phyloP scores from a whole-genome alignment of 495 filamentous ascomycete genomes.

The Talaromyces proteolyticus region DNA sequence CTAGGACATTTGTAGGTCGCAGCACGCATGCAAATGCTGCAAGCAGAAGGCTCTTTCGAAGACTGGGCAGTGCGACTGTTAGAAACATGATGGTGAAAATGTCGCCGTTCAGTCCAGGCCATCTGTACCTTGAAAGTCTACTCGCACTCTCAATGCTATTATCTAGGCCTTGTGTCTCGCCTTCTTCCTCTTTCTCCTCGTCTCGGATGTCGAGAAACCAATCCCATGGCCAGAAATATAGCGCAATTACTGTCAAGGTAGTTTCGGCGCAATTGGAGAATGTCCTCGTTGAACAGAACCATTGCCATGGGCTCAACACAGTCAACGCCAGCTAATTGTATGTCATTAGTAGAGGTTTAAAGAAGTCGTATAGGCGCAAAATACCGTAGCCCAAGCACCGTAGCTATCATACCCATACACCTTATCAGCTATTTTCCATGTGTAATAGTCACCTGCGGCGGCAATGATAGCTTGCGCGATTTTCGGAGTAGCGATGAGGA shows the following conservation, averaged over 20 bases:
- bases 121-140: conserved; percentile 45
- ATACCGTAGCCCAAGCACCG: conserved; percentile 64
- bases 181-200: conserved; percentile 11
- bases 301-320: conserved; percentile 87
- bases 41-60: conserved; percentile 64
- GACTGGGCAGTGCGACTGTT: conserved; percentile 73
- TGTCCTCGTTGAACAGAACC: conserved; percentile 89
- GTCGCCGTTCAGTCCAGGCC: conserved; percentile 86
- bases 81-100: conserved; percentile 72
- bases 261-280: conserved; percentile 94
- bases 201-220: conserved; percentile 24
- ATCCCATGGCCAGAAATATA: conserved; percentile 85
- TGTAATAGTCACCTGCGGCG: conserved; percentile 78
- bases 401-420: conserved; percentile 63
- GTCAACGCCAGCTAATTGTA: conserved; percentile 51
- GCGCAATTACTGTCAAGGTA: conserved; percentile 71
- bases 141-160: conserved; percentile 6
- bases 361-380: conserved; percentile 13
- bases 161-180: background rate
- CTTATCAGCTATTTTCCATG: conserved; percentile 72
- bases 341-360: background rate
- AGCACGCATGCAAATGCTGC: conserved; percentile 82
- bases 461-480: conserved; percentile 71
- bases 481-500: conserved; percentile 69
- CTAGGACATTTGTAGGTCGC: conserved; percentile 82